Percentiles rank a stretch among this genome's conserved stretches.
phyloP scores from a whole-genome alignment of 768 basidiomycete genomes.

The Xerocomellus intermedius region DNA sequence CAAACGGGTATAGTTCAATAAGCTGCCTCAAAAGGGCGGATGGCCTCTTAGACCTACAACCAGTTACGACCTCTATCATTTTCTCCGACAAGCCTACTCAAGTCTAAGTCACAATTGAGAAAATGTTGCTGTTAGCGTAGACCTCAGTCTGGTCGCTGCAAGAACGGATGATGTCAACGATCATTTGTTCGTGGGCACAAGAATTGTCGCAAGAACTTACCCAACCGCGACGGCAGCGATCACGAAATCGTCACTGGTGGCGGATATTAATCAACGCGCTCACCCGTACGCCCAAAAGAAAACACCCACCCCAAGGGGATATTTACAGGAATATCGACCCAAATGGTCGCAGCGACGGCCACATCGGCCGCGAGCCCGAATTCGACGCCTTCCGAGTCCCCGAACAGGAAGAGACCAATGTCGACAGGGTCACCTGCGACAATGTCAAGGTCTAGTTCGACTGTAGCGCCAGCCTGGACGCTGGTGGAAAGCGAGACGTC shows the following conservation, averaged over 20 bases:
- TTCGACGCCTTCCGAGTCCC: neutral
- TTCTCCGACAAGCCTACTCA: too few relatives aligned
- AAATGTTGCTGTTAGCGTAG: neutral
- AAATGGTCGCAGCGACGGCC: neutral
- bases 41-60: too few relatives aligned
- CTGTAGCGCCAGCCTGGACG: neutral
- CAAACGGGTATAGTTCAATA: too few relatives aligned
- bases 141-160: neutral
- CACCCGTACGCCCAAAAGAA: neutral
- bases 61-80: too few relatives aligned
- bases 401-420: neutral
- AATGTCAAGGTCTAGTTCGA: neutral
- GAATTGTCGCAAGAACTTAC: neutral
- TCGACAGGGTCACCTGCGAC: neutral
- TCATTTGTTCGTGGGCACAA: neutral
- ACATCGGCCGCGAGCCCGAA: neutral
- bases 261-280: neutral
- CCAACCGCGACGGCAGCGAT: neutral
- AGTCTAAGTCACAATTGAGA: neutral
- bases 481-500: neutral
- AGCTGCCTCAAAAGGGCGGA: too few relatives aligned
- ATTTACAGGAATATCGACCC: neutral
- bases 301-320: neutral
- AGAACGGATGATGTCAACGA: neutral
- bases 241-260: neutral